A percentile compares a stretch with the other conserved stretches of the same genome.
Conservation (phyloP, 805 yeast species). For the Clavispora carvajalis region DNA sequence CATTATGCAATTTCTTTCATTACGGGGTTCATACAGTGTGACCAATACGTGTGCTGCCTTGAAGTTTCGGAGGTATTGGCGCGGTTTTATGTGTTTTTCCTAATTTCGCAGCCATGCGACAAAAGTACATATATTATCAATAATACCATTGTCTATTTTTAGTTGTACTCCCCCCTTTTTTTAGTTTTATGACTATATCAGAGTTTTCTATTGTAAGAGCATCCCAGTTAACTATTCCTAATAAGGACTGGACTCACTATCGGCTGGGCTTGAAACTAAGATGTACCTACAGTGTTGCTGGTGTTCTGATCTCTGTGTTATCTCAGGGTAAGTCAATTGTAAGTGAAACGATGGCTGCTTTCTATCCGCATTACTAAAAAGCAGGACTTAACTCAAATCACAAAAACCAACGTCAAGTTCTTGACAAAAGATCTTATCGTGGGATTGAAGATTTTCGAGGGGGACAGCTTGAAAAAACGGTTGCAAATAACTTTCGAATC, state of each 20-base stretch:
- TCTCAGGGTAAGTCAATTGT: constrained; percentile 17
- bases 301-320: constrained; percentile 10
- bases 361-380: too few relatives aligned
- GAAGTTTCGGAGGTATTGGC: too few relatives aligned
- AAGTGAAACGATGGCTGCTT: too few relatives aligned
- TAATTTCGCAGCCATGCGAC: not conserved
- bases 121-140: too few relatives aligned
- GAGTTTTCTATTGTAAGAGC: constrained; percentile 16
- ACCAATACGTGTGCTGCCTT: too few relatives aligned
- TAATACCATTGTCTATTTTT: too few relatives aligned
- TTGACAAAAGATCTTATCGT: constrained; percentile 14
- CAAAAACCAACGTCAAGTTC: constrained; percentile 11
- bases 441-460: constrained; percentile 15
- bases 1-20: too few relatives aligned
- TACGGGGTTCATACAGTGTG: too few relatives aligned
- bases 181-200: not conserved
- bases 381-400: constrained; percentile 12
- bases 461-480: constrained; percentile 13
- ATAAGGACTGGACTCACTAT: constrained; percentile 17
- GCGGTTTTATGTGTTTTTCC: not conserved
- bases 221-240: constrained; percentile 16
- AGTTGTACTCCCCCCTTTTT: too few relatives aligned
- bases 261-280: constrained; percentile 17
- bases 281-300: constrained; percentile 7
- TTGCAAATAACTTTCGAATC: constrained; percentile 14